Conservation (phyloP, 83 land plant species). For the Thuja plicata region DNA sequence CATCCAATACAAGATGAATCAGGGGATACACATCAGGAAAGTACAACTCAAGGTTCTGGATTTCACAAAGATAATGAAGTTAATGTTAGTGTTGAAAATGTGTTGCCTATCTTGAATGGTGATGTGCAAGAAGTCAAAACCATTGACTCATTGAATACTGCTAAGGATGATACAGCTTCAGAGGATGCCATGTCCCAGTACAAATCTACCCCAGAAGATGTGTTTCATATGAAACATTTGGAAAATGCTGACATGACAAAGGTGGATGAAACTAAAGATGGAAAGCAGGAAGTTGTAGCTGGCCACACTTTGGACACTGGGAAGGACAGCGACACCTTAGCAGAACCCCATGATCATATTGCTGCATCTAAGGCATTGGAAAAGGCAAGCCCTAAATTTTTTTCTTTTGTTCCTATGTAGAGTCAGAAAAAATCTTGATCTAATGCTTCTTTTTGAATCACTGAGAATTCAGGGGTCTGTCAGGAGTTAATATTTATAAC, state of each 20-base stretch:
- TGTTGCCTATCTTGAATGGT: neutral
- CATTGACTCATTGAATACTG: neutral
- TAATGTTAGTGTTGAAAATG: neutral
- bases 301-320: neutral
- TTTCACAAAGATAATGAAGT: slow-evolving; percentile 2
- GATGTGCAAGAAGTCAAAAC: neutral
- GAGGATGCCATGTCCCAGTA: neutral
- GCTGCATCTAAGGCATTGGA: neutral
- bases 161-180: neutral
- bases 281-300: neutral
- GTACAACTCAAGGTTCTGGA: neutral
- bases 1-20: neutral
- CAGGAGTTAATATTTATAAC: too few species aligned
- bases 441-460: neutral
- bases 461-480: too few species aligned
- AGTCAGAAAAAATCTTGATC: neutral
- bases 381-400: neutral
- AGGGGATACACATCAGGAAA: neutral
- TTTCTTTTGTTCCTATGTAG: neutral
- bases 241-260: neutral
- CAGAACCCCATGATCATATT: neutral
- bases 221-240: neutral
- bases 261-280: neutral
- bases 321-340: neutral
- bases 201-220: neutral